phyloP scores from a whole-genome alignment of 2,329 filamentous ascomycete genomes.

The Trichoderma sp. region DNA sequence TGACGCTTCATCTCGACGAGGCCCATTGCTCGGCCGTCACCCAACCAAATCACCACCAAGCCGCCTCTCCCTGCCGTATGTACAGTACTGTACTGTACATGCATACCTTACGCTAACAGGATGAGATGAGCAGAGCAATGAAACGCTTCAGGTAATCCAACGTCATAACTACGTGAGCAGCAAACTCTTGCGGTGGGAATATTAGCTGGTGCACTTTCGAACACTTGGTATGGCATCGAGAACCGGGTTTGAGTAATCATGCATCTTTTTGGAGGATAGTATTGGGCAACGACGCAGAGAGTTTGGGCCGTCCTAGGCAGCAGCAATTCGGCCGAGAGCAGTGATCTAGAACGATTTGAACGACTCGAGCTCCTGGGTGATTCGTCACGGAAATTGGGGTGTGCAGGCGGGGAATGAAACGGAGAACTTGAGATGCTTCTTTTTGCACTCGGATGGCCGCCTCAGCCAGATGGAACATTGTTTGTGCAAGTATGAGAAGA shows the following conservation, averaged over 20 bases:
- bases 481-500: neutral
- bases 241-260: neutral
- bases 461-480: neutral
- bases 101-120: neutral
- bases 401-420: too few species aligned
- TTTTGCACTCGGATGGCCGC: too few species aligned
- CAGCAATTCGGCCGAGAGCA: neutral
- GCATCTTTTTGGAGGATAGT: neutral
- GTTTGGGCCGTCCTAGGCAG: slow-evolving; percentile 16
- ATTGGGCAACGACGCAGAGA: slow-evolving; percentile 10
- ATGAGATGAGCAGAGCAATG: slow-evolving; percentile 11
- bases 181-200: slow-evolving; percentile 6
- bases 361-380: too few species aligned
- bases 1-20: neutral
- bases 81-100: too few species aligned
- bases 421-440: too few species aligned
- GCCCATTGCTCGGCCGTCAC: neutral
- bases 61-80: neutral
- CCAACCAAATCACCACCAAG: neutral
- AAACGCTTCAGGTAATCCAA: neutral
- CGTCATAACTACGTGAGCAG: slow-evolving; percentile 20
- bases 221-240: neutral
- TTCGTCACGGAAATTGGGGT: too few species aligned
- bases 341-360: neutral
- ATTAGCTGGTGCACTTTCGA: neutral